These are phyloP conservation scores for Pseudogymnoascus sp. DNA, from an alignment of 2,329 filamentous ascomycete genomes.

Conservation along the genomic window DNA sequence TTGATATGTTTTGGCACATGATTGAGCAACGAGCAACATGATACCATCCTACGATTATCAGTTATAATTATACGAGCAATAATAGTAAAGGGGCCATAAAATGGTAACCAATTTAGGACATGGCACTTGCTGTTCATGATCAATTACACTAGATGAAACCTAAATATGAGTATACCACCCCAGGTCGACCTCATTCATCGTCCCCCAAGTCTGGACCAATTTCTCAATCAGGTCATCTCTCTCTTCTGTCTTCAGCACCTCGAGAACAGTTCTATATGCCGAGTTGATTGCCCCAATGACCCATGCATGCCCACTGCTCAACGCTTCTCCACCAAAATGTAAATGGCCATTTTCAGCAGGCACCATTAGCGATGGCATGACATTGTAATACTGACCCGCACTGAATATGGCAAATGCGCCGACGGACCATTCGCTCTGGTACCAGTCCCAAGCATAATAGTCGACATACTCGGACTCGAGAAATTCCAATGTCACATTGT, in stretches of 20 bases:
- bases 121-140: neutral
- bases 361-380: conserved; percentile 27
- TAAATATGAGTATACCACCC: neutral
- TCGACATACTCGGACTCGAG: conserved; percentile 11
- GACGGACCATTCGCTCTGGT: conserved; percentile 25
- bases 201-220: neutral
- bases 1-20: neutral
- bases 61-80: neutral
- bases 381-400: conserved; percentile 31
- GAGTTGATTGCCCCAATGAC: conserved; percentile 32
- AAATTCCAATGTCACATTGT: conserved; percentile 12
- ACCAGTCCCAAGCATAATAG: conserved; percentile 33
- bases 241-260: conserved; percentile 10
- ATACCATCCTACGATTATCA: neutral
- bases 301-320: conserved; percentile 33
- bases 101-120: neutral
- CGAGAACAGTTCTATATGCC: conserved; percentile 19
- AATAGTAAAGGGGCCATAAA: neutral
- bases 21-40: neutral
- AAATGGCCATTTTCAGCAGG: conserved; percentile 25
- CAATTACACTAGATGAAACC: neutral
- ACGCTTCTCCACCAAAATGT: conserved; percentile 31
- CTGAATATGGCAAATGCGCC: conserved; percentile 35
- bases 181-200: neutral
- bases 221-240: neutral